Conservation (phyloP, 352 stramenopile genomes). For the Phytophthora vignae region DNA sequence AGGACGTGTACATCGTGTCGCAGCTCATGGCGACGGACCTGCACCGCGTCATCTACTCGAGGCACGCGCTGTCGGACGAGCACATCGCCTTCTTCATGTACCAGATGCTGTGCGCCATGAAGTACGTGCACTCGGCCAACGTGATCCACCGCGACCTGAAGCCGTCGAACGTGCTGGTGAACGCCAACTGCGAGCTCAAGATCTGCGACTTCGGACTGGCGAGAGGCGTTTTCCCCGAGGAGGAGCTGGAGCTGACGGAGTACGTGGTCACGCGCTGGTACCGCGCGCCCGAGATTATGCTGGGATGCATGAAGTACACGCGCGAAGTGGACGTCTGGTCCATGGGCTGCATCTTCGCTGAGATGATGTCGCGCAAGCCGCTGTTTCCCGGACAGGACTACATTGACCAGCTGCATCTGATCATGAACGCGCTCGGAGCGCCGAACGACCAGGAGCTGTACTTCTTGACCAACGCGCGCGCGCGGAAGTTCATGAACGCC, state of each 20-base stretch:
- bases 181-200: conserved; percentile 92
- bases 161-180: conserved; percentile 97
- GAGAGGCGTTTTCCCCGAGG: conserved; percentile 80
- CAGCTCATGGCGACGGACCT: conserved; percentile 93
- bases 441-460: conserved; percentile 94
- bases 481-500: conserved; percentile 87
- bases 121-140: conserved; percentile 94
- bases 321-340: conserved; percentile 94
- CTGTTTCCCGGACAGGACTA: conserved; percentile 97
- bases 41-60: conserved; percentile 91
- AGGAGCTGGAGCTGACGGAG: conserved; percentile 78
- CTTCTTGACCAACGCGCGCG: conserved; percentile 95
- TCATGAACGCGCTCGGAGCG: conserved; percentile 97
- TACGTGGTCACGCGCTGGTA: conserved; percentile 96
- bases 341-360: conserved; percentile 99
- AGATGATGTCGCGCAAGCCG: conserved; percentile 97
- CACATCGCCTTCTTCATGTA: conserved; percentile 93
- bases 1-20: conserved; percentile 92
- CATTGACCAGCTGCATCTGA: conserved; percentile 97
- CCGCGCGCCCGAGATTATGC: conserved; percentile 84
- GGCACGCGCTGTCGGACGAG: conserved; percentile 84
- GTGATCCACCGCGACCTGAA: conserved; percentile 98
- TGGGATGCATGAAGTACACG: conserved; percentile 90
- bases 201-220: conserved; percentile 92
- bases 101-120: conserved; percentile 92